Base-by-base conservation (phyloP, 176 grass and related monocot genomes). In the Carex myosuroides region DNA sequence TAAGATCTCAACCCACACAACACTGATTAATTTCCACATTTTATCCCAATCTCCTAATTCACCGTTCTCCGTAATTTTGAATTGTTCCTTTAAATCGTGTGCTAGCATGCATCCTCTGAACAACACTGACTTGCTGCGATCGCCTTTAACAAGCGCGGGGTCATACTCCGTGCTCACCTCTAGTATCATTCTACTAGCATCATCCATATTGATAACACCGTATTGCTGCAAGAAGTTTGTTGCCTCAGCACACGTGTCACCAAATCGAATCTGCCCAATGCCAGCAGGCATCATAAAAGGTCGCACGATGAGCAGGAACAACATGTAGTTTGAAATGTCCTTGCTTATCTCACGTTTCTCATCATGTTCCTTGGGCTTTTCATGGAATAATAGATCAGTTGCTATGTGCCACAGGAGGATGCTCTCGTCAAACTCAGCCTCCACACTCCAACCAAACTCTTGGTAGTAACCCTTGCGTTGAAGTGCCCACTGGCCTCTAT, bases 271-370 rank as follows among this genome's bases (percentile, higher is more conserved):
- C 7, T 20, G 78, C 10, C 84, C 85, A 0, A 79, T 22, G 24
- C 69, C 81, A 10, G 60, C 76, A 0, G 86, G 76, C 18, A 87
- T 20, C 82, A 85, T 78, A 58, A 74, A n/a, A 6, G 89, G 85
- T 1, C 11, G 58, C 13, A 14, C 13, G 2, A 85, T 11, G 4
- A 87, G 44, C 5, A 85, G 89, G 29, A 66, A 90, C 74, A 81
- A 76, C 85, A 90, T 87, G 64, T 90, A 90, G 0, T 85, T 81
- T 39, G 75, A 79, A 33, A 79, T 35, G 2, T 32, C n/a, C 16
- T 58, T 11, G 41, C 75, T 6, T 33, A 33, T 66, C 8, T 48
- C 6, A 0, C 0, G 14, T n/a, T 11, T 11, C 41, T 0, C 8
- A 17, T 57, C 55, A 0, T 0, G 13, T 18, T 1, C 4, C 13